phyloP scores from a whole-genome alignment of 2,329 filamentous ascomycete species.

The Colletotrichum melonis region DNA sequence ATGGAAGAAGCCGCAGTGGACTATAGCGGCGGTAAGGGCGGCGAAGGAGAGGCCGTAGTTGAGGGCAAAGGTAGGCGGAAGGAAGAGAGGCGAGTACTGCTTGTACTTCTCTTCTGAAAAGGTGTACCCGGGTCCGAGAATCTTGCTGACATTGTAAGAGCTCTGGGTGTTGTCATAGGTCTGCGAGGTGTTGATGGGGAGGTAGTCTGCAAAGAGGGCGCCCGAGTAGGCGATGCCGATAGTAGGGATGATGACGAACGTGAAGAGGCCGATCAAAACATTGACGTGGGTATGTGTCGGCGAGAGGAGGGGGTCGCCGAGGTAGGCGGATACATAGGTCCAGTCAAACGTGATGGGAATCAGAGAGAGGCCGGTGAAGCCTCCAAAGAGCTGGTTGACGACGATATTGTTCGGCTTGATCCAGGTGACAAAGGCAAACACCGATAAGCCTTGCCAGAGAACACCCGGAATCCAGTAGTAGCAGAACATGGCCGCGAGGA shows the following conservation, averaged over 20 bases:
- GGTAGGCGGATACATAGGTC: conserved; percentile 56
- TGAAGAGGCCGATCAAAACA: conserved; percentile 20
- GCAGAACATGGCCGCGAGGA: conserved; percentile 53
- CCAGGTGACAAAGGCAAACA: conserved; percentile 69
- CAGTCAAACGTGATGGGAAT: conserved; percentile 70
- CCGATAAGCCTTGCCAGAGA: conserved; percentile 60
- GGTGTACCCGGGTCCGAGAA: conserved; percentile 62
- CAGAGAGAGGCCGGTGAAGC: conserved; percentile 67
- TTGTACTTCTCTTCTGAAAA: conserved; percentile 72
- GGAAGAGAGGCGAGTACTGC: conserved; percentile 40
- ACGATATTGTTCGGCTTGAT: conserved; percentile 68
- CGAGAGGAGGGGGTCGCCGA: conserved; percentile 44
- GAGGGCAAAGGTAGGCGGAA: conserved; percentile 65
- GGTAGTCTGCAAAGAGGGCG: conserved; percentile 60
- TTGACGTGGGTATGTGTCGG: conserved; percentile 30
- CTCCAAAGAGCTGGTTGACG: conserved; percentile 71
- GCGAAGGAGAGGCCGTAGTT: conserved; percentile 55
- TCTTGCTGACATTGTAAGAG: conserved; percentile 61
- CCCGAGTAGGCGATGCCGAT: conserved; percentile 60
- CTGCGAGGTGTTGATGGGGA: conserved; percentile 65
- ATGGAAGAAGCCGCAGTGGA: conserved; percentile 64
- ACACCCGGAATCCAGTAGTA: conserved; percentile 67
- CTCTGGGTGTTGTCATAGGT: conserved; percentile 68
- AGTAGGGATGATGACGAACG: conserved; percentile 39
- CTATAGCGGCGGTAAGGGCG: conserved; percentile 62